Evolutionary conservation across 805 yeast genomes (phyloP).

Genomic region (Nadsonia fulvescens): DNA sequence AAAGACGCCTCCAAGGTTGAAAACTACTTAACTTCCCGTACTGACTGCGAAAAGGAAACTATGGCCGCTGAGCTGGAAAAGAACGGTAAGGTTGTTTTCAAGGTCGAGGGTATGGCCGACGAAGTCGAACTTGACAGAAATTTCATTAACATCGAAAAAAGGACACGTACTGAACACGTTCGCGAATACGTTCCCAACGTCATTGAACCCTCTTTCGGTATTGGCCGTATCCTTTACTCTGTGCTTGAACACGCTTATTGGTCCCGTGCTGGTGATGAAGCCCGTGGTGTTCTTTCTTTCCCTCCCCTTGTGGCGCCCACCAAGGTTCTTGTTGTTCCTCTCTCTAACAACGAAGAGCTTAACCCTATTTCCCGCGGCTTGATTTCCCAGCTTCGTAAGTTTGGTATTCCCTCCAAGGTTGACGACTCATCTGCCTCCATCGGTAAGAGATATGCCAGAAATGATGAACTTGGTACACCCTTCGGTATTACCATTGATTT

Average conservation of each 20-base stretch:
- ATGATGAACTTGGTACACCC: slow-evolving; percentile 97
- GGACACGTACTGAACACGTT: slow-evolving; percentile 68
- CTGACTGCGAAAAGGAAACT: slow-evolving; percentile 71
- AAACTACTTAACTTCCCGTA: slow-evolving; percentile 52
- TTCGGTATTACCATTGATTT: slow-evolving; percentile 96
- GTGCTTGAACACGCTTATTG: slow-evolving; percentile 90
- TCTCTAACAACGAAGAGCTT: slow-evolving; percentile 68
- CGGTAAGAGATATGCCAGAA: slow-evolving; percentile 95
- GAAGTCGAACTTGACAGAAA: slow-evolving; percentile 56
- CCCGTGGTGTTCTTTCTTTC: slow-evolving; percentile 80
- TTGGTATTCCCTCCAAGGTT: slow-evolving; percentile 82
- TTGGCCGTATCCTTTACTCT: slow-evolving; percentile 90
- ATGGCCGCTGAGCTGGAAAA: slow-evolving; percentile 48
- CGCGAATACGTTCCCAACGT: slow-evolving; percentile 95
- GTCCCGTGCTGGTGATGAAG: slow-evolving; percentile 78
- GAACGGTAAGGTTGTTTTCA: slow-evolving; percentile 46
- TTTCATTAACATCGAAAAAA: slow-evolving; percentile 59
- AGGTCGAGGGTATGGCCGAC: slow-evolving; percentile 42
- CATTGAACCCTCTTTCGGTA: slow-evolving; percentile 98
- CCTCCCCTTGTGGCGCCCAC: slow-evolving; percentile 96
- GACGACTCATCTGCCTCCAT: slow-evolving; percentile 96
- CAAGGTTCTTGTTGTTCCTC: slow-evolving; percentile 86
- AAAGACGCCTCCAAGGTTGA: slow-evolving; percentile 91
- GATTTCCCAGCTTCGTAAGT: slow-evolving; percentile 50
- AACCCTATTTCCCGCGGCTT: slow-evolving; percentile 57